These are phyloP conservation scores for Mycena leptocephala DNA, from an alignment of 768 basidiomycete species.

Conservation along the genomic window DNA sequence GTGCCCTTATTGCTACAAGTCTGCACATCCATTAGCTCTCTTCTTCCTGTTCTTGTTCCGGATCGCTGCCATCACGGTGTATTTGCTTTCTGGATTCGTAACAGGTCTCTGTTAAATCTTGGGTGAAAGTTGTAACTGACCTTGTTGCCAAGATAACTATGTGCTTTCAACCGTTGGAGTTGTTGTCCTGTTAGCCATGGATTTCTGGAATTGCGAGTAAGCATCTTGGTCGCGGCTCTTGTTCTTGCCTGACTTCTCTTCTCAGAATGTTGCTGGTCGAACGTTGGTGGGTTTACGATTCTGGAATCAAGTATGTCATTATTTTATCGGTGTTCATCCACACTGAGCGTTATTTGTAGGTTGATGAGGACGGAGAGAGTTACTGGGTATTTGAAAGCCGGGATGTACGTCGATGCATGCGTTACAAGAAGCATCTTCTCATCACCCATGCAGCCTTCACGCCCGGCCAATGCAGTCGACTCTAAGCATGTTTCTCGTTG, in stretches of 20 bases:
- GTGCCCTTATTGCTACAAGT: conserved; percentile 58
- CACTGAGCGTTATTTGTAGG: conserved; percentile 58
- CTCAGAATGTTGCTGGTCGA: conserved; percentile 93
- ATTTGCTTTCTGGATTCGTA: conserved; percentile 90
- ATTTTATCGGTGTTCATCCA: background rate
- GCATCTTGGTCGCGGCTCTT: conserved; percentile 37
- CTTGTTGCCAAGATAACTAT: conserved; percentile 84
- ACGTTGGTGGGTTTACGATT: conserved; percentile 95
- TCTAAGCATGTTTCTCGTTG: conserved; percentile 72
- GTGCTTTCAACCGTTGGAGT: conserved; percentile 95
- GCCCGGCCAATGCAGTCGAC: conserved; percentile 91
- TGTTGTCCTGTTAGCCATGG: conserved; percentile 94
- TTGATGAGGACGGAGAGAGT: conserved; percentile 96
- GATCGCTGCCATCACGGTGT: conserved; percentile 89
- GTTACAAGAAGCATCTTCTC: background rate
- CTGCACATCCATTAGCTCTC: conserved; percentile 87
- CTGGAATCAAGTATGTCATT: conserved; percentile 88
- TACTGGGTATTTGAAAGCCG: conserved; percentile 99
- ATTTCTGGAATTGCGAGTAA: conserved; percentile 98
- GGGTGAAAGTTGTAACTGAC: conserved; percentile 6
- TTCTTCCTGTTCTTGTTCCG: conserved; percentile 93
- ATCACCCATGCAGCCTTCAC: conserved; percentile 74
- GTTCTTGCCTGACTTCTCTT: conserved; percentile 11
- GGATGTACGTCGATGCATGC: conserved; percentile 75
- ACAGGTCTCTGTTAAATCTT: conserved; percentile 9